Percentiles rank a stretch among this genome's conserved stretches.
Evolutionary conservation across 2,329 filamentous ascomycete genomes (phyloP).

Genomic region (Trichoderma sp.): DNA sequence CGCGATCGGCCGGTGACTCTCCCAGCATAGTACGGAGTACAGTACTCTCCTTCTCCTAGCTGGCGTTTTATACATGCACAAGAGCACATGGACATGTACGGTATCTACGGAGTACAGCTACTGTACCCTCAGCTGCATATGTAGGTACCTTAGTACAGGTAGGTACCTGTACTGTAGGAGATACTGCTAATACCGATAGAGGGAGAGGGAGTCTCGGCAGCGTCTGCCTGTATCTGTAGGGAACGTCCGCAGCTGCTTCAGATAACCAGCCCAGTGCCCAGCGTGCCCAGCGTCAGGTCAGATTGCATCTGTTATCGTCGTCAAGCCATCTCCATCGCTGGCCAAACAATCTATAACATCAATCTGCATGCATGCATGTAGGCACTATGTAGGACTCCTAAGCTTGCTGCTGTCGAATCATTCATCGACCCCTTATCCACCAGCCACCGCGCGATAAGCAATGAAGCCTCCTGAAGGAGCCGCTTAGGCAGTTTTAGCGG

Average conservation of each 20-base stretch:
- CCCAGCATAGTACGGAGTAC: neutral
- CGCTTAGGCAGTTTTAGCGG: neutral
- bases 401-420: neutral
- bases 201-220: neutral
- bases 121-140: too few relatives aligned
- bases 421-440: neutral
- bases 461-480: neutral
- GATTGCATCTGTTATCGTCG: neutral
- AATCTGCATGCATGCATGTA: neutral
- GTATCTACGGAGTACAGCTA: too few relatives aligned
- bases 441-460: slow-evolving; percentile 5
- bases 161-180: too few relatives aligned
- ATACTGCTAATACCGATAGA: too few relatives aligned
- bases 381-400: neutral
- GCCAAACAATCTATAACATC: neutral
- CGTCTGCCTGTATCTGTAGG: neutral
- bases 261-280: neutral
- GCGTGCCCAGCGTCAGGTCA: too few relatives aligned
- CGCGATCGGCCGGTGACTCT: slow-evolving; percentile 5
- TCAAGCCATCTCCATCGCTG: neutral
- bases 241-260: neutral
- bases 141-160: too few relatives aligned
- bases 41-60: neutral
- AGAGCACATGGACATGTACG: too few relatives aligned
- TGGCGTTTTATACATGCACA: neutral